phyloP scores from a whole-genome alignment of 768 basidiomycete genomes.

The Clavaria fumosa region DNA sequence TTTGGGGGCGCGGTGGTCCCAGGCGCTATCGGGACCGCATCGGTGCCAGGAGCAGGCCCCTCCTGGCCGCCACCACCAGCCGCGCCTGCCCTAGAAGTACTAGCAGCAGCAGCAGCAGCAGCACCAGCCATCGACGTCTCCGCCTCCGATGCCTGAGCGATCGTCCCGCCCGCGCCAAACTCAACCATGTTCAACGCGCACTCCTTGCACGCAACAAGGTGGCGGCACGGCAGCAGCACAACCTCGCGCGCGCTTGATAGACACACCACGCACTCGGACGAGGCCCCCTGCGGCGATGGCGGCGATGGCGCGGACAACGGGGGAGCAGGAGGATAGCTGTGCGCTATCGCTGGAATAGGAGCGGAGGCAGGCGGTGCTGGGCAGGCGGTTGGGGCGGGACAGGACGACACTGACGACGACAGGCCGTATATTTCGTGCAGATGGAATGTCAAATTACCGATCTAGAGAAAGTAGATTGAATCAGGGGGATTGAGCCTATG shows the following conservation, averaged over 20 bases:
- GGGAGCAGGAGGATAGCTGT: slow-evolving; percentile 33
- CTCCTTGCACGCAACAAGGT: slow-evolving; percentile 90
- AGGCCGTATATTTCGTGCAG: slow-evolving; percentile 92
- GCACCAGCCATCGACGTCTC: slow-evolving; percentile 18
- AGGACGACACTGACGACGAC: slow-evolving; percentile 35
- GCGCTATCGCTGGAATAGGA: no score
- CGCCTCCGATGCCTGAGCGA: slow-evolving; percentile 40
- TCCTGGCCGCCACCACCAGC: slow-evolving; percentile 14
- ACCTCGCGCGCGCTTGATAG: slow-evolving; percentile 81
- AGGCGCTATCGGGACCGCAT: neutral
- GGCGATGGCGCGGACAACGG: slow-evolving; percentile 36
- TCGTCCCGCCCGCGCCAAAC: slow-evolving; percentile 84
- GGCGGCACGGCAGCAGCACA: slow-evolving; percentile 83
- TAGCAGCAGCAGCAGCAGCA: slow-evolving; percentile 15
- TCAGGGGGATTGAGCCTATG: neutral
- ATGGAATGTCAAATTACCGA: slow-evolving; percentile 88
- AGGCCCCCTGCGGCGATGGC: slow-evolving; percentile 58
- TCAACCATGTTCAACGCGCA: slow-evolving; percentile 97
- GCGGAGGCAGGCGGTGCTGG: slow-evolving; percentile 26
- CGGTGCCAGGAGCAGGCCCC: slow-evolving; percentile 8
- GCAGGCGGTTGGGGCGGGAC: slow-evolving; percentile 18
- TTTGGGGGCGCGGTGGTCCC: slow-evolving; percentile 18
- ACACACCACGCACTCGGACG: slow-evolving; percentile 85
- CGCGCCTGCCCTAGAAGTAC: slow-evolving; percentile 10
- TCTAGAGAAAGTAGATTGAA: slow-evolving; percentile 27